Evolutionary conservation across 441 rosid genomes (phyloP).

Genomic region (Pelargonium cotyledonis): DNA sequence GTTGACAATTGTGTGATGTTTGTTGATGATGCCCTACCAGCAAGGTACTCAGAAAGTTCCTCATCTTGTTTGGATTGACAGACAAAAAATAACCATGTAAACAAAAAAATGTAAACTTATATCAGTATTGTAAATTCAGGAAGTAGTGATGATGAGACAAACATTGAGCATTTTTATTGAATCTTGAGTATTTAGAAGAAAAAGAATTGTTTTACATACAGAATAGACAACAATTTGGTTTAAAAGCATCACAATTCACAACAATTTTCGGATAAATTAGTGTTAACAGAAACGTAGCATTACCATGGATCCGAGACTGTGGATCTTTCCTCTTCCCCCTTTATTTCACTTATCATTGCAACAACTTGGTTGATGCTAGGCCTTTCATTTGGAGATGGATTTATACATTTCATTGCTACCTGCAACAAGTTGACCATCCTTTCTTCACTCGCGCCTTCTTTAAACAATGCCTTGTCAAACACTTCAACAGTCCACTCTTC

Average conservation of each 20-base stretch:
- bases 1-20: conserved; percentile 1
- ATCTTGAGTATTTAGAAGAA: not conserved
- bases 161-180: not conserved
- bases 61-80: no score
- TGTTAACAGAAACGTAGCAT: not conserved
- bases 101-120: no score
- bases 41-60: not conserved
- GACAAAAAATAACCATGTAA: no score
- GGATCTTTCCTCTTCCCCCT: conserved; percentile 51
- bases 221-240: not conserved
- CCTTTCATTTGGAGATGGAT: conserved; percentile 33
- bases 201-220: not conserved
- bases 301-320: conserved; percentile 27
- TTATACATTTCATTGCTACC: conserved; percentile 47
- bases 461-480: not conserved
- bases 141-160: no score
- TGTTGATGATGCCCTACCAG: not conserved
- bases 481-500: conserved; percentile 3
- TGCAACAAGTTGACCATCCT: conserved; percentile 49
- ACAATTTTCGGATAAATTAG: not conserved
- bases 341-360: conserved; percentile 30
- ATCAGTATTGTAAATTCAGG: not conserved
- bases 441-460: conserved; percentile 24
- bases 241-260: not conserved
- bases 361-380: conserved; percentile 33